These are phyloP conservation scores for Piper longum DNA, from an alignment of 164 flowering plant genomes.

Conservation along the genomic window DNA sequence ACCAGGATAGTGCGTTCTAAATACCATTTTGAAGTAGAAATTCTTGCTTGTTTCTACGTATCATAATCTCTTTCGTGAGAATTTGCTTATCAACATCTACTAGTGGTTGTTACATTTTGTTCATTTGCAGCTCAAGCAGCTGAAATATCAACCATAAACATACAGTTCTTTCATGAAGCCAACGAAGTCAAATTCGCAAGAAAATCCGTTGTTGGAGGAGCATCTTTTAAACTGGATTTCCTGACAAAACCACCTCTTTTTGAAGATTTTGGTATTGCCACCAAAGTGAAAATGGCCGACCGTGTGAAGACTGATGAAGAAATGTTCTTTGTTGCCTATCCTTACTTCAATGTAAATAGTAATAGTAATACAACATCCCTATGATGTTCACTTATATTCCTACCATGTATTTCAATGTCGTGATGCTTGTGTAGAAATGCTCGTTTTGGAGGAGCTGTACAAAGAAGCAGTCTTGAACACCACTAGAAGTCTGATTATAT, in stretches of 20 bases:
- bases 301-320: conserved; percentile 87
- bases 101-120: neutral
- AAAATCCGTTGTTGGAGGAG: conserved; percentile 63
- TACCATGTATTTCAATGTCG: neutral
- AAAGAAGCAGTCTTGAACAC: conserved; percentile 66
- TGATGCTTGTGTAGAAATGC: conserved; percentile 54
- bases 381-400: neutral
- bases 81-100: neutral
- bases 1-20: conserved; percentile 67
- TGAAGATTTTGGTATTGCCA: conserved; percentile 75
- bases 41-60: neutral
- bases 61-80: no score
- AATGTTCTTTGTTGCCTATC: conserved; percentile 73
- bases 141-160: neutral
- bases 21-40: neutral
- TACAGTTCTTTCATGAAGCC: conserved; percentile 95
- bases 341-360: conserved; percentile 92
- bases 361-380: conserved; percentile 7
- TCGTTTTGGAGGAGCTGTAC: conserved; percentile 89
- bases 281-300: conserved; percentile 78
- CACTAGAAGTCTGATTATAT: conserved; percentile 51
- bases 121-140: neutral
- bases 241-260: conserved; percentile 88
- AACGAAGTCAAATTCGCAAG: conserved; percentile 82
- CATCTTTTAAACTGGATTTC: conserved; percentile 76